Evolutionary conservation across 331 rosid species (phyloP).

Genomic region (Malus hybrid): DNA sequence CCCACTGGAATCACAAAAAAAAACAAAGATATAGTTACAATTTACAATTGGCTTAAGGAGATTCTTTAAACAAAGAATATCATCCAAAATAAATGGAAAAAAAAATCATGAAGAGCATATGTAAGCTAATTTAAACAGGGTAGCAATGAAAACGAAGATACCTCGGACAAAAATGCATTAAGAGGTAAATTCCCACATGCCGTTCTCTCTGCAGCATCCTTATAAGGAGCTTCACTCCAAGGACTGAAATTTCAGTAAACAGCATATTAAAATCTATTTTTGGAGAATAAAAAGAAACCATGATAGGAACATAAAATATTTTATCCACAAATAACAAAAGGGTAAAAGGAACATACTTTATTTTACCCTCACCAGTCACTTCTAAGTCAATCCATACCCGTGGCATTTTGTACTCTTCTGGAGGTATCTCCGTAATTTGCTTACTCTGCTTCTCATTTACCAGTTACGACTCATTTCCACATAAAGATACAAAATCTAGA

Average conservation of each 20-base stretch:
- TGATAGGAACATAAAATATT: background rate
- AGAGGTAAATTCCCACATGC: constrained; percentile 61
- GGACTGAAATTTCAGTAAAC: constrained; percentile 58
- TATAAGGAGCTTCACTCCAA: constrained; percentile 68
- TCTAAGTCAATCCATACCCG: too few relatives aligned
- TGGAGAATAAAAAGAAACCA: constrained; percentile 13
- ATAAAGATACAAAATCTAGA: too few relatives aligned
- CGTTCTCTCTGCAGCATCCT: constrained; percentile 65
- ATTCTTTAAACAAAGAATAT: background rate
- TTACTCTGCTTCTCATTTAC: too few relatives aligned
- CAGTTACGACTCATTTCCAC: too few relatives aligned
- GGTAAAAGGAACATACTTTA: background rate
- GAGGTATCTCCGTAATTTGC: too few relatives aligned
- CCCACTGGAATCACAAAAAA: constrained; percentile 65
- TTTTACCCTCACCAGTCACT: too few relatives aligned
- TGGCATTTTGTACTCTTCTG: too few relatives aligned
- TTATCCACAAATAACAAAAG: background rate
- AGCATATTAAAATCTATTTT: constrained; percentile 16
- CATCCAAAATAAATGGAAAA: background rate
- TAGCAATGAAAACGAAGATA: constrained; percentile 4
- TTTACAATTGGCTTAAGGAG: constrained; percentile 6
- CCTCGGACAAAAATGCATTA: constrained; percentile 63
- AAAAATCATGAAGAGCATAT: background rate
- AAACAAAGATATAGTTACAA: constrained; percentile 17
- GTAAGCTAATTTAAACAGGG: background rate